These are phyloP conservation scores for Trifolium dubium DNA, from an alignment of 306 rosid genomes.

Conservation along the genomic window DNA sequence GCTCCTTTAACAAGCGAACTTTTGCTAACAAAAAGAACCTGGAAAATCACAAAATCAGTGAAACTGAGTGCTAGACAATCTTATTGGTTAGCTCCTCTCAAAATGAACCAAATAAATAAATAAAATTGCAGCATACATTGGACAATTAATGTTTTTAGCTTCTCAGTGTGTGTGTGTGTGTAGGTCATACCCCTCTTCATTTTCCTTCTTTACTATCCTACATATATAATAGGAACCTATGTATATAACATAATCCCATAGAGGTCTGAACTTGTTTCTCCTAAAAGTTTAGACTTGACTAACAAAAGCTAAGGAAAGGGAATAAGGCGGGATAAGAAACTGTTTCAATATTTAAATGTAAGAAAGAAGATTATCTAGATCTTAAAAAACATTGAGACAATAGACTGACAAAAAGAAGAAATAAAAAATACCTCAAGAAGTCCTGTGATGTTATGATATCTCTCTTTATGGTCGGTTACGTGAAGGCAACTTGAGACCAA, in stretches of 20 bases:
- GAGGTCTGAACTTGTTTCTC: conserved; percentile 30
- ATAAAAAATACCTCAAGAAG: conserved; percentile 76
- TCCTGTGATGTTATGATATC: conserved; percentile 73
- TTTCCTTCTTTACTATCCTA: conserved; percentile 28
- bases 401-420: conserved; percentile 12
- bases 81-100: conserved; percentile 16
- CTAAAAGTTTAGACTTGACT: conserved; percentile 4
- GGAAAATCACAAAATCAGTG: conserved; percentile 43
- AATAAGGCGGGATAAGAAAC: neutral
- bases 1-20: conserved; percentile 94
- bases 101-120: conserved; percentile 23
- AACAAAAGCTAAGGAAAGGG: conserved; percentile 27
- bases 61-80: conserved; percentile 34
- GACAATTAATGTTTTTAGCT: conserved; percentile 32
- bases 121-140: conserved; percentile 33
- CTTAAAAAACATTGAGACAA: conserved; percentile 26
- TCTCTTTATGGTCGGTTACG: conserved; percentile 88
- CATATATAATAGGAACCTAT: conserved; percentile 23
- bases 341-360: conserved; percentile 7
- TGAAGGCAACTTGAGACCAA: conserved; percentile 88
- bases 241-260: conserved; percentile 11
- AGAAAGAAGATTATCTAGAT: conserved; percentile 14
- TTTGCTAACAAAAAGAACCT: conserved; percentile 75
- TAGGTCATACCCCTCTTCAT: conserved; percentile 5
- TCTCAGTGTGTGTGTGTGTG: neutral